A percentile compares a stretch with the other conserved stretches of the same genome.
Conservation (phyloP, 495 filamentous ascomycete genomes). For the Annulohypoxylon bovei region DNA sequence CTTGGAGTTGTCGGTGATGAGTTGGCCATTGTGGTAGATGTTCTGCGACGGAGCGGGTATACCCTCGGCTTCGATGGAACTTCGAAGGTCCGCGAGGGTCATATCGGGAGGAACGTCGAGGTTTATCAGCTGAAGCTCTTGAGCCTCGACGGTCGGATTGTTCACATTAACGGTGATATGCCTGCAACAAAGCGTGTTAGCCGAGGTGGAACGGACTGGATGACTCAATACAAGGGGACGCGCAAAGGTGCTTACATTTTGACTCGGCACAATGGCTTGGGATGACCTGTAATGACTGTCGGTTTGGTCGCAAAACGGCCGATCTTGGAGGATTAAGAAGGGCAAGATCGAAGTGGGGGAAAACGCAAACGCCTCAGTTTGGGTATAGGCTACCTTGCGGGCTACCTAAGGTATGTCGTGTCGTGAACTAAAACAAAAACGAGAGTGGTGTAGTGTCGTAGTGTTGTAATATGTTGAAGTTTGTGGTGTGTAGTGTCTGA, state of each 20-base stretch:
- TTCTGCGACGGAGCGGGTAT: conserved; percentile 68
- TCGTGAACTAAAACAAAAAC: conserved; percentile 5
- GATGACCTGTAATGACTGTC: background rate
- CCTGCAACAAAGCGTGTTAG: conserved; percentile 55
- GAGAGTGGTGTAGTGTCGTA: conserved; percentile 1
- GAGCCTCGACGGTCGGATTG: conserved; percentile 65
- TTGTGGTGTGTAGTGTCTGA: conserved; percentile 13
- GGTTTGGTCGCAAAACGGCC: conserved; percentile 16
- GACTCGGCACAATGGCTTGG: background rate
- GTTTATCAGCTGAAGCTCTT: conserved; percentile 80
- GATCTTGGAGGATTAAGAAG: conserved; percentile 7
- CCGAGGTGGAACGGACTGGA: conserved; percentile 6
- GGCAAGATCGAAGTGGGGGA: conserved; percentile 10
- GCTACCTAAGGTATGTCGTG: background rate
- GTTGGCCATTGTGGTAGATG: conserved; percentile 89
- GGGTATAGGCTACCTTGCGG: background rate
- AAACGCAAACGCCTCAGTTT: conserved; percentile 11
- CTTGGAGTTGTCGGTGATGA: conserved; percentile 78
- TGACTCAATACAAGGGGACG: background rate
- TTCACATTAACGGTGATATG: conserved; percentile 89
- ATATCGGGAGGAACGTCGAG: conserved; percentile 86
- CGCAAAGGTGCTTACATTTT: conserved; percentile 34
- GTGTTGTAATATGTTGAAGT: background rate
- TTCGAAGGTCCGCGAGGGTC: conserved; percentile 87
- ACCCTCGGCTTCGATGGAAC: conserved; percentile 72